Conservation (phyloP, 441 rosid genomes). For the Pelargonium citronellum region DNA sequence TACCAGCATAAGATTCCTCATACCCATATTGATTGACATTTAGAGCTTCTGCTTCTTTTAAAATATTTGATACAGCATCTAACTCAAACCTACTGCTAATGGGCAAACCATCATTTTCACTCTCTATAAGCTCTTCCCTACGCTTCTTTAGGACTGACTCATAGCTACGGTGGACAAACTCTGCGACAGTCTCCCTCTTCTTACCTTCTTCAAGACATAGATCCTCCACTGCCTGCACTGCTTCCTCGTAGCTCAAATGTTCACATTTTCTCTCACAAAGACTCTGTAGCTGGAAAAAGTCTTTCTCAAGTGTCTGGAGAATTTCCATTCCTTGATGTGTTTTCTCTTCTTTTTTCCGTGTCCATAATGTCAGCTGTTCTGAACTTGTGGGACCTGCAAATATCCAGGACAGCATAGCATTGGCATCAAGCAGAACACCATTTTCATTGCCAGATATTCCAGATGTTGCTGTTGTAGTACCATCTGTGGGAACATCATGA, state of each 20-base stretch:
- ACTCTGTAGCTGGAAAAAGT: slow-evolving; percentile 61
- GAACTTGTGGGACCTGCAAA: slow-evolving; percentile 66
- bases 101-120: slow-evolving; percentile 41
- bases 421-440: slow-evolving; percentile 34
- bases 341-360: slow-evolving; percentile 58
- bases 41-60: slow-evolving; percentile 70
- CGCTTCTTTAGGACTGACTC: slow-evolving; percentile 61
- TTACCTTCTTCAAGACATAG: slow-evolving; percentile 77
- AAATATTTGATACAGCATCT: slow-evolving; percentile 61
- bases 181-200: slow-evolving; percentile 55
- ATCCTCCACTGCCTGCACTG: slow-evolving; percentile 71
- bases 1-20: slow-evolving; percentile 47
- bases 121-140: slow-evolving; percentile 52
- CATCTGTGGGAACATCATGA: slow-evolving; percentile 26
- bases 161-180: slow-evolving; percentile 48
- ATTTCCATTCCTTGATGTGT: slow-evolving; percentile 63
- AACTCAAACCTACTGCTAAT: slow-evolving; percentile 52
- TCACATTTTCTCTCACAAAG: slow-evolving; percentile 78
- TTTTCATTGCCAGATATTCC: slow-evolving; percentile 30
- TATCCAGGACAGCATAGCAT: slow-evolving; percentile 74
- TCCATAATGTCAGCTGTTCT: slow-evolving; percentile 66
- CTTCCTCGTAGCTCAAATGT: slow-evolving; percentile 73
- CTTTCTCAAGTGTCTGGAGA: slow-evolving; percentile 72
- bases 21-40: slow-evolving; percentile 67
- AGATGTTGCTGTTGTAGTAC: slow-evolving; percentile 29